Conservation (phyloP, 1,284 basidiomycete genomes). For the Ganoderma lingzhi region DNA sequence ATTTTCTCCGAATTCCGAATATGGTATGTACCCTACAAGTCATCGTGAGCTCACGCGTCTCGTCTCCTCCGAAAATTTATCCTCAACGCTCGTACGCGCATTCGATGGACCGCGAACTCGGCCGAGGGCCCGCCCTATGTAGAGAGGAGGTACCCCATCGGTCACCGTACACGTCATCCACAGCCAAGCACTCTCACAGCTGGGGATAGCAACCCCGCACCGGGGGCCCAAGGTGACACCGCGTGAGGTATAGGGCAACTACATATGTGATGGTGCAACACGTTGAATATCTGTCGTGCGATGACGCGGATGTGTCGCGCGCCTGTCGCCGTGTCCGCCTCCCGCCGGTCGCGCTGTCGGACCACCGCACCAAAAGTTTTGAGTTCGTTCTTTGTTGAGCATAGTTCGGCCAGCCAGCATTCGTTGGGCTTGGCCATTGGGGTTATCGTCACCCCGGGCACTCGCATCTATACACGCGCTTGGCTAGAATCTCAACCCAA, state of each 20-base stretch:
- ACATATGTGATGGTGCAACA: not conserved
- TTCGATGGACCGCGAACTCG: not conserved
- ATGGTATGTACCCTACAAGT: slow-evolving; percentile 5
- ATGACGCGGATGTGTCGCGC: not conserved
- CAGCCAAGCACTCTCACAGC: not conserved
- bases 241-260: not conserved
- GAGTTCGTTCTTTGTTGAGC: not conserved
- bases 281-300: not conserved
- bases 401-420: not conserved
- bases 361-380: not conserved
- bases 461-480: too few species aligned
- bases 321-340: not conserved
- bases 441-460: not conserved
- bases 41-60: not conserved
- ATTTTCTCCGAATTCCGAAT: not conserved
- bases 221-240: not conserved
- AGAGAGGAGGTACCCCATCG: slow-evolving; percentile 7
- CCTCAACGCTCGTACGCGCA: not conserved
- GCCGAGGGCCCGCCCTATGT: not conserved
- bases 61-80: not conserved
- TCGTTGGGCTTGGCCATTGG: not conserved
- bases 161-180: slow-evolving; percentile 3
- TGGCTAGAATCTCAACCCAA: not conserved
- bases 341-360: not conserved
- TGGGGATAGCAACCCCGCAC: not conserved